phyloP scores from a whole-genome alignment of 169 alveolate genomes.

The Theileria equi region DNA sequence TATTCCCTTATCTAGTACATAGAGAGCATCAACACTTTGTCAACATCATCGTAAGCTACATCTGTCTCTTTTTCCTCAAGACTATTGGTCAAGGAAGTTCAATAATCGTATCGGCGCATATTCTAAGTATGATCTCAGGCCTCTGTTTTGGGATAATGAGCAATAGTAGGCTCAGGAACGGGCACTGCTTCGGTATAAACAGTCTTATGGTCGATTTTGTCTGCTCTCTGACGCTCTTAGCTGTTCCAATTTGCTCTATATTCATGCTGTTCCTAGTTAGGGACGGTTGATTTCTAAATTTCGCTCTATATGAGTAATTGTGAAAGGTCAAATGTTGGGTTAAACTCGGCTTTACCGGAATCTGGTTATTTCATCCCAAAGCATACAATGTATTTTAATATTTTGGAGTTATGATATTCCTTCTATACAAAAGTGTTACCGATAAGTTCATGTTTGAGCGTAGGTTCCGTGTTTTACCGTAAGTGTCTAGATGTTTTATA shows the following conservation, averaged over 20 bases:
- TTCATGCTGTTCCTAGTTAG: constrained; percentile 35
- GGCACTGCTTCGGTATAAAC: constrained; percentile 16
- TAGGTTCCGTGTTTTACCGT: too few species aligned
- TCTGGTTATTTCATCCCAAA: background rate
- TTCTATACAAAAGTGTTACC: too few species aligned
- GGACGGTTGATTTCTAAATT: too few species aligned
- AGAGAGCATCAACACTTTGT: constrained; percentile 54
- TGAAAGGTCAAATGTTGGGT: background rate
- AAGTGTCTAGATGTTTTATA: too few species aligned
- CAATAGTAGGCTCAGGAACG: constrained; percentile 13
- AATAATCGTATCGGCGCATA: constrained; percentile 42
- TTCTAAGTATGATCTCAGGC: constrained; percentile 48
- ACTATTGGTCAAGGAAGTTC: constrained; percentile 27
- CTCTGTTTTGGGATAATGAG: constrained; percentile 56
- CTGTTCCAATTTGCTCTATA: constrained; percentile 43
- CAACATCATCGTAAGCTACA: constrained; percentile 41
- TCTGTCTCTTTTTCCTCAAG: constrained; percentile 52
- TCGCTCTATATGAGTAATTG: too few species aligned
- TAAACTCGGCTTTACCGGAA: background rate
- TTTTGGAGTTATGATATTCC: too few species aligned
- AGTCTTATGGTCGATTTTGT: constrained; percentile 38
- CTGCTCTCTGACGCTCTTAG: constrained; percentile 34
- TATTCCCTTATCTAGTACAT: constrained; percentile 46
- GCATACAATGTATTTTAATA: too few species aligned
- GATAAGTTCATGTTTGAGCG: too few species aligned